phyloP scores from a whole-genome alignment of 257 asterid genomes.

The Ophiorrhiza pumila region DNA sequence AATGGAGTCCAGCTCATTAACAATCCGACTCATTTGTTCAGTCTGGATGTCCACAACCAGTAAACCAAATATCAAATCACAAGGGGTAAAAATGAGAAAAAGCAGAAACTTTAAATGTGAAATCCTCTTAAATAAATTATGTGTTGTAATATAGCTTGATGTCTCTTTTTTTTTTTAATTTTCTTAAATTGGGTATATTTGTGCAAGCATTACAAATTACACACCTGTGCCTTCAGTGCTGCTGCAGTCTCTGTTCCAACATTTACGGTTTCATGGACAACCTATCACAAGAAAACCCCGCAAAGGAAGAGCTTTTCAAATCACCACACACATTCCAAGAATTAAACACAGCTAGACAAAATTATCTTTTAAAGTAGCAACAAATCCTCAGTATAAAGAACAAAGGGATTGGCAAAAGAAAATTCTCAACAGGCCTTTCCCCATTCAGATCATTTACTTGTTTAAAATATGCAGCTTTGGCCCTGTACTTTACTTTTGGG shows the following conservation, averaged over 20 bases:
- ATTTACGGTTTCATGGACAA: constrained; percentile 79
- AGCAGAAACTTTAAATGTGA: constrained; percentile 5
- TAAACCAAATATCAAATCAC: constrained; percentile 17
- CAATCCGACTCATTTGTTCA: constrained; percentile 98
- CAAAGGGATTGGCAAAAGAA: not conserved
- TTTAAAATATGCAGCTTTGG: not conserved
- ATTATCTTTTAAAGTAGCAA: not conserved
- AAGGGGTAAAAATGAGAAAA: constrained; percentile 6
- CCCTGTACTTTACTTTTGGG: not conserved
- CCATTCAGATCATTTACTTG: not conserved
- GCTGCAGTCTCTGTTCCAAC: constrained; percentile 98
- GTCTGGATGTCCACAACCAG: constrained; percentile 44
- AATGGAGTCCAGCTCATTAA: constrained; percentile 90
- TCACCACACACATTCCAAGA: constrained; percentile 8
- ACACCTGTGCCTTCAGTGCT: constrained; percentile 95
- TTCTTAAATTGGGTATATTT: not conserved
- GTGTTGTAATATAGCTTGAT: not conserved
- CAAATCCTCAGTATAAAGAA: not conserved
- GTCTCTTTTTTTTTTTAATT: not conserved
- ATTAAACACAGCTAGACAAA: not conserved
- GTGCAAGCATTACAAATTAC: constrained; percentile 28
- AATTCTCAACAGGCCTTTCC: not conserved
- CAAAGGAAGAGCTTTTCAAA: constrained; percentile 19
- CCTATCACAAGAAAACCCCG: constrained; percentile 45
- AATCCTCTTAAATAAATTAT: not conserved